Percentiles rank a stretch among this genome's conserved stretches.
Evolutionary conservation across 2,329 filamentous ascomycete species (phyloP).

Genomic region (Stemphylium lycopersici): DNA sequence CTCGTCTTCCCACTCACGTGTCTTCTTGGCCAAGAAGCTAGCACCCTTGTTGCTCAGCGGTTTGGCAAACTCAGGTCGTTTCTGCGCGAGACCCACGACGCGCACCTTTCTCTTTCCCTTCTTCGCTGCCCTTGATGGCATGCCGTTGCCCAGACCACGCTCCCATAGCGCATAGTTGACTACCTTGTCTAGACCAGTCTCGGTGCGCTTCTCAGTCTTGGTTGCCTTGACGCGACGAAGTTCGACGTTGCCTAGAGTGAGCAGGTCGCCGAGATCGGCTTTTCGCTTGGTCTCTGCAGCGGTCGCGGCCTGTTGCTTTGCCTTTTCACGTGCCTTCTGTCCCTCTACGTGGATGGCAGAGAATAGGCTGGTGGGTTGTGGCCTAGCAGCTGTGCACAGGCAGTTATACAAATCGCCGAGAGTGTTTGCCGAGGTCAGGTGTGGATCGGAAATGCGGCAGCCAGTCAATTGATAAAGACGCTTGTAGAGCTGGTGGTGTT

Average conservation of each 20-base stretch:
- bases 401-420: conserved; percentile 48
- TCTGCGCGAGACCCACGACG: conserved; percentile 7
- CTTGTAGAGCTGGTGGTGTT: conserved; percentile 72
- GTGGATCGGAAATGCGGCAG: conserved; percentile 72
- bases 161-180: conserved; percentile 70
- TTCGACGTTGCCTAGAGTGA: conserved; percentile 65
- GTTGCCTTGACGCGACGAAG: conserved; percentile 70
- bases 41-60: conserved; percentile 17
- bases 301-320: conserved; percentile 10
- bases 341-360: conserved; percentile 58
- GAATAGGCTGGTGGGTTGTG: conserved; percentile 63
- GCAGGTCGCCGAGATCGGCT: conserved; percentile 33
- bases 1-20: conserved; percentile 1
- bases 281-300: conserved; percentile 5
- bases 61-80: conserved; percentile 11
- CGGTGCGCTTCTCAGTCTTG: conserved; percentile 72
- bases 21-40: conserved; percentile 11
- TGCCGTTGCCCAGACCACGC: conserved; percentile 17
- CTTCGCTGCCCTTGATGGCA: not conserved
- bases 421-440: conserved; percentile 55
- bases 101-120: not conserved
- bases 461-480: conserved; percentile 82
- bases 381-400: conserved; percentile 44
- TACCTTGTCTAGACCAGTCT: conserved; percentile 78
- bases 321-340: conserved; percentile 24